These are phyloP conservation scores for Aspergillus bridgeri DNA, from an alignment of 495 filamentous ascomycete genomes.

Conservation along the genomic window DNA sequence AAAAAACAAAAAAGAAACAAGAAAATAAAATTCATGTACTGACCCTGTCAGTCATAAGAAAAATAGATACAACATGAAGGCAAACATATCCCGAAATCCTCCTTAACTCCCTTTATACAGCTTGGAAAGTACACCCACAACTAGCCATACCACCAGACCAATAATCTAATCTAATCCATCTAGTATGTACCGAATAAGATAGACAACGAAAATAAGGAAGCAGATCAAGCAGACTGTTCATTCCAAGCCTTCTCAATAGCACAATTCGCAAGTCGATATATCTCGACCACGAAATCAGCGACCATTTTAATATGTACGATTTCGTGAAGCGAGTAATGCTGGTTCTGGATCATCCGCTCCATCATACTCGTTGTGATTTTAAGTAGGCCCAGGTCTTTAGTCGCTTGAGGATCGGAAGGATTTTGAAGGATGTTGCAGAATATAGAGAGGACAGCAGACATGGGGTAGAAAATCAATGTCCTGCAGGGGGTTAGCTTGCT, in stretches of 20 bases:
- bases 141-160: neutral
- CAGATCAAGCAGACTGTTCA: slow-evolving; percentile 15
- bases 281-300: slow-evolving; percentile 46
- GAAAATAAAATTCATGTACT: neutral
- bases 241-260: slow-evolving; percentile 43
- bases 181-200: neutral
- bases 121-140: neutral
- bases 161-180: neutral
- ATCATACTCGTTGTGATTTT: slow-evolving; percentile 41
- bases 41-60: neutral
- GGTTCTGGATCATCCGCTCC: slow-evolving; percentile 37
- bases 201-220: neutral
- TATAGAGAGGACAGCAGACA: slow-evolving; percentile 47
- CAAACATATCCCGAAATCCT: neutral
- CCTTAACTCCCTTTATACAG: neutral
- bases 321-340: slow-evolving; percentile 40
- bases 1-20: too few relatives aligned
- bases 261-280: slow-evolving; percentile 41
- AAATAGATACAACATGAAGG: neutral
- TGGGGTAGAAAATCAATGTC: slow-evolving; percentile 50
- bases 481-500: slow-evolving; percentile 16
- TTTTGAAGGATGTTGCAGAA: slow-evolving; percentile 51
- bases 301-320: slow-evolving; percentile 43
- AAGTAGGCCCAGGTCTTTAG: slow-evolving; percentile 41
- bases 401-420: slow-evolving; percentile 42